Evolutionary conservation across 202 grass and related monocot genomes (phyloP), one percentile per base, ranked within the genome.

Genomic region (Bolboschoenoplectus hybrid): DNA sequence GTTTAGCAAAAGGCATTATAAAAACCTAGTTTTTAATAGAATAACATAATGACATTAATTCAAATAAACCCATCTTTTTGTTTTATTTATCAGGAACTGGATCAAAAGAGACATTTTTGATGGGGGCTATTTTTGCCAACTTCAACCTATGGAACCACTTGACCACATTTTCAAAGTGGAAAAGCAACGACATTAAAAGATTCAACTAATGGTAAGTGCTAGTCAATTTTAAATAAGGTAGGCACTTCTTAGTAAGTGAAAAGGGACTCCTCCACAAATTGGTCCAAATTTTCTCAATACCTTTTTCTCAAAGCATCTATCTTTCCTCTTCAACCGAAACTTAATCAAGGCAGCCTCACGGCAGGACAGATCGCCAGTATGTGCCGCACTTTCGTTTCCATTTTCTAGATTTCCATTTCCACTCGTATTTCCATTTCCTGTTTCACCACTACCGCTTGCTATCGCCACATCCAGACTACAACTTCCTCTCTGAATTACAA

Each of bases 251-350:
- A 53, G 47, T 10, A 36, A 76, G 17, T 76, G 8, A 9, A 56
- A 39, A 78, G 7, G 7, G 13, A 56, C 49, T 57, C 46, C 7
- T 71, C 52, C 40, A 16, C 6, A 60, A 57, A 43, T 58, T 79
- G 20, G 12, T 16, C 11, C 52, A 41, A 17, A n/a, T 57, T 38
- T 57, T 58, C 6, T 71, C 32, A 12, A 73, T 88, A 97, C 93
- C 97, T 97, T 99, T 83, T 97, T 97, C 73, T 99, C 97, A 2
- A 97, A 99, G 85, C 92, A 99, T 90, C 97, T 90, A 76, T 99
- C 97, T 89, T 99, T 99, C 58, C 97, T 90, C 90, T 99, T 99
- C 88, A 97, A 89, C 34, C 92, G 89, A 52, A 99, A 99, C 88
- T 97, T 99, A 44, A 94, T 85, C 85, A 97, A 90, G 2, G 97